These are phyloP conservation scores for Schizothecium vesticola DNA, from an alignment of 495 filamentous ascomycete species.

Conservation along the genomic window DNA sequence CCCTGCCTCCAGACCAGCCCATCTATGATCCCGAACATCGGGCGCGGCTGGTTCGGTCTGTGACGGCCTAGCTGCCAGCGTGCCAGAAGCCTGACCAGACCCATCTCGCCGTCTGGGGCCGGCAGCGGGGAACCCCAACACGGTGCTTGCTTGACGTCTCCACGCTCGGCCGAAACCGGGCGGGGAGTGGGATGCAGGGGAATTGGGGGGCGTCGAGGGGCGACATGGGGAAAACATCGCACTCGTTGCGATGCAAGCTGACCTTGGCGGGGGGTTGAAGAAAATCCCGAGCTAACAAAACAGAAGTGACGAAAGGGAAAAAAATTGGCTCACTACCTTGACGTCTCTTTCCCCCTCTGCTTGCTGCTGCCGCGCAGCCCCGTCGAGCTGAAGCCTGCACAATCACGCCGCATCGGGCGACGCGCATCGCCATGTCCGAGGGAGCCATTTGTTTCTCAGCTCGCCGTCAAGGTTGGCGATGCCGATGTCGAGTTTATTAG, in stretches of 20 bases:
- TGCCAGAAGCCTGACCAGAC: neutral
- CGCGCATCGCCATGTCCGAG: conserved; percentile 8
- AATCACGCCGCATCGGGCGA: neutral
- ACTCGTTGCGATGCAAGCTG: neutral
- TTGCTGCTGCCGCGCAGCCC: neutral
- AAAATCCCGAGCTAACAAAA: neutral
- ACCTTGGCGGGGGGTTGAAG: neutral
- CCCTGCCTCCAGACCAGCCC: neutral
- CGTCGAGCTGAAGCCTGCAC: neutral
- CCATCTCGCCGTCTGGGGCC: neutral
- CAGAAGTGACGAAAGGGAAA: neutral
- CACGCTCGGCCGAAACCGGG: conserved; percentile 12
- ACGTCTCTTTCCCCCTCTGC: neutral
- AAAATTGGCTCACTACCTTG: conserved; percentile 5
- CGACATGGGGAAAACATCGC: conserved; percentile 1
- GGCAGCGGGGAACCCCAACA: neutral
- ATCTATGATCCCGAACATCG: neutral
- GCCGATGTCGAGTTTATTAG: neutral
- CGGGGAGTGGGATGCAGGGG: neutral
- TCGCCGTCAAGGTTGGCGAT: neutral
- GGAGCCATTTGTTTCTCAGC: conserved; percentile 7
- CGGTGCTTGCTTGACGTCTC: neutral
- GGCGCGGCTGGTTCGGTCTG: neutral
- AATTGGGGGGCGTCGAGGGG: neutral
- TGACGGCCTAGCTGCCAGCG: neutral